These are phyloP conservation scores for Quercus tomentella DNA, from an alignment of 331 rosid genomes.

Conservation along the genomic window DNA sequence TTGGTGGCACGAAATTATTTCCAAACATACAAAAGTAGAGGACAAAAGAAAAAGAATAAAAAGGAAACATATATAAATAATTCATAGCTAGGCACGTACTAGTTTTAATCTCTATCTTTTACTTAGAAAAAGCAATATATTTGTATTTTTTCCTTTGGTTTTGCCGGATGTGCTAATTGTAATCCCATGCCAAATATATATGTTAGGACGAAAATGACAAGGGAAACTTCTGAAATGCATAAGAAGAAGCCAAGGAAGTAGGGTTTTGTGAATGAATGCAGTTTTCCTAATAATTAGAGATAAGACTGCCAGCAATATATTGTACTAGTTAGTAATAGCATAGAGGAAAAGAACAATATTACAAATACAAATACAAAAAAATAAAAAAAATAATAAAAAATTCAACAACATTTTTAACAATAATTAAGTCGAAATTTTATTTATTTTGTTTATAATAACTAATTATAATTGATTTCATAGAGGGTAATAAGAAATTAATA, in stretches of 20 bases:
- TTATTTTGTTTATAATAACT: too few relatives aligned
- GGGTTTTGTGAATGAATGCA: background rate
- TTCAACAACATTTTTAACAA: too few relatives aligned
- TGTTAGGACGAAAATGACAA: constrained; percentile 19
- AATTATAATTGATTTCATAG: background rate
- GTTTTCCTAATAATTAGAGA: too few relatives aligned
- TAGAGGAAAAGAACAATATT: too few relatives aligned
- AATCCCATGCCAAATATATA: background rate
- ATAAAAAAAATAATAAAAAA: too few relatives aligned
- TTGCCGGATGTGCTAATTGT: background rate
- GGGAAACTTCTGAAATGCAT: constrained; percentile 16
- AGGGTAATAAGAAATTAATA: background rate
- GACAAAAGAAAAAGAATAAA: constrained; percentile 2
- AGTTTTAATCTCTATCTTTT: background rate
- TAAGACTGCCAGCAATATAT: too few relatives aligned
- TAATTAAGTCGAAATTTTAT: too few relatives aligned
- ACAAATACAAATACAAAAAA: too few relatives aligned
- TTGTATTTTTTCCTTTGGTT: background rate
- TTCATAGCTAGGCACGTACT: background rate
- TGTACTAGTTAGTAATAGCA: too few relatives aligned
- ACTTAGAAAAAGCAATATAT: background rate
- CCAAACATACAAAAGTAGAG: background rate
- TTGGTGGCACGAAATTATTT: background rate
- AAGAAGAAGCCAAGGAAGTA: constrained; percentile 20
- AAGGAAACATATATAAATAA: background rate